phyloP scores from a whole-genome alignment of 1,284 basidiomycete species.

The Malassezia furfur region DNA sequence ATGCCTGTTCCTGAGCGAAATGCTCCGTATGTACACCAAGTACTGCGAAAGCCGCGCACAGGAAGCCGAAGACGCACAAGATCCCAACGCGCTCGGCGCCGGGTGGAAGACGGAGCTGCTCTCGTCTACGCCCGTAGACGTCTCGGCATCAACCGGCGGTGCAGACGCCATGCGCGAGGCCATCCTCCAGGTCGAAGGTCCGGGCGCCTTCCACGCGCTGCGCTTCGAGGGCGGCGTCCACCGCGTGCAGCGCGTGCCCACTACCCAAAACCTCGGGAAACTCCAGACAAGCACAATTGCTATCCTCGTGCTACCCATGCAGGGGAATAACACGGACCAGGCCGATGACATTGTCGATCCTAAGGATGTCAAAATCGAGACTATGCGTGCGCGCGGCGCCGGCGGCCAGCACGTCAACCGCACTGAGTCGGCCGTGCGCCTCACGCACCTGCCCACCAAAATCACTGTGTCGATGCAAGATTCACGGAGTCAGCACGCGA shows the following conservation, averaged over 20 bases:
- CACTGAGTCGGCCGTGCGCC: constrained; percentile 93
- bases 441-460: constrained; percentile 86
- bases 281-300: constrained; percentile 89
- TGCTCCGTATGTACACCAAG: constrained; percentile 74
- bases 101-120: constrained; percentile 33
- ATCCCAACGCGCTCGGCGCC: constrained; percentile 49
- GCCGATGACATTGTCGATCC: constrained; percentile 58
- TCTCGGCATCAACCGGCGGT: constrained; percentile 20
- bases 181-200: constrained; percentile 69
- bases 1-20: constrained; percentile 67
- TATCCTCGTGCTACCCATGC: constrained; percentile 50
- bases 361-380: constrained; percentile 79
- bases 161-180: constrained; percentile 60
- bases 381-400: constrained; percentile 88
- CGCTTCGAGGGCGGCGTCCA: constrained; percentile 91
- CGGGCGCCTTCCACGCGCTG: constrained; percentile 67
- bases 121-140: constrained; percentile 32
- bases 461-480: constrained; percentile 98
- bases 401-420: constrained; percentile 99
- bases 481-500: constrained; percentile 83
- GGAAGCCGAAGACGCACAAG: constrained; percentile 11
- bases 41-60: constrained; percentile 41
- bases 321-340: constrained; percentile 43
- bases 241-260: constrained; percentile 84
- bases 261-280: constrained; percentile 74